Conservation (phyloP, 2,329 filamentous ascomycete genomes). For the Diaporthe velutina region DNA sequence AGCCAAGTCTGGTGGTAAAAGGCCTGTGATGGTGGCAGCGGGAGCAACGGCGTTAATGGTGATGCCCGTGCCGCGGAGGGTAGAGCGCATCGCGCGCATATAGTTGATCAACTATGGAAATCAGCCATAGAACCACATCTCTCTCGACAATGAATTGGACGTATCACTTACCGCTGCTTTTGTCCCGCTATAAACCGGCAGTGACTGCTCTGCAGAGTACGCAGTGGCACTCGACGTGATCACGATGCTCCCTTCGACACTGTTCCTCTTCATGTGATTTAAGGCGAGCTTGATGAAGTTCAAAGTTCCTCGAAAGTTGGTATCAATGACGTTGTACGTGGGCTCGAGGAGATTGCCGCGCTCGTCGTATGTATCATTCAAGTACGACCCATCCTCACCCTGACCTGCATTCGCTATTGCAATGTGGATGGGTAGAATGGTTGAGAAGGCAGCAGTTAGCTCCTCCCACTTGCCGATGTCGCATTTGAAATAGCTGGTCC, state of each 20-base stretch:
- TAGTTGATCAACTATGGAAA: conserved; percentile 3
- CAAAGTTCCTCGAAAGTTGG: conserved; percentile 49
- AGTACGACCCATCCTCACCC: conserved; percentile 48
- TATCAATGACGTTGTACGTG: conserved; percentile 47
- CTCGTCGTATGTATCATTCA: conserved; percentile 48
- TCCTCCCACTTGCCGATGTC: conserved; percentile 47
- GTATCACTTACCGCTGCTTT: conserved; percentile 43
- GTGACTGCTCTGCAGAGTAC: conserved; percentile 51
- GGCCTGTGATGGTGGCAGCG: conserved; percentile 49
- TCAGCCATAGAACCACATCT: conserved; percentile 28
- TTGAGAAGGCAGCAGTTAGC: conserved; percentile 44
- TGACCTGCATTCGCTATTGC: conserved; percentile 44
- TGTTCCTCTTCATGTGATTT: conserved; percentile 44
- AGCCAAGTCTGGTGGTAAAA: conserved; percentile 49
- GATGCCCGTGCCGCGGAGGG: conserved; percentile 44
- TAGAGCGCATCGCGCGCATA: conserved; percentile 49
- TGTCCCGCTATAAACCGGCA: conserved; percentile 50
- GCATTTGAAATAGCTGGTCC: conserved; percentile 44
- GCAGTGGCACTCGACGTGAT: conserved; percentile 53
- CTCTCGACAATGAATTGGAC: conserved; percentile 32
- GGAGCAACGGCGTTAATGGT: conserved; percentile 56
- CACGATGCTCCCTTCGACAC: conserved; percentile 51
- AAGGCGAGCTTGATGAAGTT: conserved; percentile 52
- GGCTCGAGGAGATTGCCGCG: conserved; percentile 48
- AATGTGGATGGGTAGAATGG: conserved; percentile 45